phyloP scores from a whole-genome alignment of 768 basidiomycete species.

The Gloeostereum incarnatum region DNA sequence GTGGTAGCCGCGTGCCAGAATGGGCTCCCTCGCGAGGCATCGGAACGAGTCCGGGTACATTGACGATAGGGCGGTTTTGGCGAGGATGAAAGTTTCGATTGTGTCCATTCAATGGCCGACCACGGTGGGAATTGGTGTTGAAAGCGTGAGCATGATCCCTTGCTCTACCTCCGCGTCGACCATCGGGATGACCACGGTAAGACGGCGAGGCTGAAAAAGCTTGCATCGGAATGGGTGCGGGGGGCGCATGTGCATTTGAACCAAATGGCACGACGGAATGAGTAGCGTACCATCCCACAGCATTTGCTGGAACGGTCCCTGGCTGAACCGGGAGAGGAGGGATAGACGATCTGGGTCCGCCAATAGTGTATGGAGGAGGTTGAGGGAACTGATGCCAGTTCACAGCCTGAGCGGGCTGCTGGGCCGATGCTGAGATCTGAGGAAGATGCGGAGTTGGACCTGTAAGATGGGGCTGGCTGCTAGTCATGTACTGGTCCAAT shows the following conservation, averaged over 20 bases:
- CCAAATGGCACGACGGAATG: not conserved
- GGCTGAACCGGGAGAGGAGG: not conserved
- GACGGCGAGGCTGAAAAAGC: not conserved
- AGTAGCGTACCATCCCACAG: not conserved
- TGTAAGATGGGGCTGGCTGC: constrained; percentile 18
- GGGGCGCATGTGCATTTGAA: not conserved
- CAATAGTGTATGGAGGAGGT: constrained; percentile 8
- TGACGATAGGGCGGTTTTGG: no score
- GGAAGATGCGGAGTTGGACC: not conserved
- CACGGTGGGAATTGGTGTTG: no score
- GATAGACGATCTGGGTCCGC: not conserved
- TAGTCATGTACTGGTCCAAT: constrained; percentile 59
- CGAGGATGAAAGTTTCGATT: no score
- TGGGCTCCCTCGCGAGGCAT: no score
- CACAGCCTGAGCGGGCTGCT: no score
- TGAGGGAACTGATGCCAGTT: no score
- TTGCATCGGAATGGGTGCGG: not conserved
- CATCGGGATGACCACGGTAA: not conserved
- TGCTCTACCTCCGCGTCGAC: not conserved
- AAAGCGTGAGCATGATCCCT: no score
- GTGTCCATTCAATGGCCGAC: no score
- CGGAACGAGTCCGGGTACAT: no score
- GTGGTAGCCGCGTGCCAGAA: no score
- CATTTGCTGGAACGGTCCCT: not conserved
- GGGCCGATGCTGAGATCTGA: no score